These are phyloP conservation scores for Globisporangium okanoganense DNA, from an alignment of 352 stramenopile genomes.

Conservation along the genomic window DNA sequence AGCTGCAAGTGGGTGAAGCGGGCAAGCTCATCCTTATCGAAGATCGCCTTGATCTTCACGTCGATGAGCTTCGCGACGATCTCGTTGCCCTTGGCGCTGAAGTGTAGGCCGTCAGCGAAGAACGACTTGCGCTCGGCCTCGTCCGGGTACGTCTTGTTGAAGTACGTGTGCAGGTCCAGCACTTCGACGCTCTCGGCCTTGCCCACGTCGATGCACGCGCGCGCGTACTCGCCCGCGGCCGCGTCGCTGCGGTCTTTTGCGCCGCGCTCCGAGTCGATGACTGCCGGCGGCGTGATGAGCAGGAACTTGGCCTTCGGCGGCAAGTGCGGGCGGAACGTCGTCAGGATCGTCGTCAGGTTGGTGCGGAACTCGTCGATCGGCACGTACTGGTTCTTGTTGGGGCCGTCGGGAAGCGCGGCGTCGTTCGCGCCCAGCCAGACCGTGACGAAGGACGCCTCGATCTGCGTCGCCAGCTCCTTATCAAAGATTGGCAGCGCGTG, in stretches of 20 bases:
- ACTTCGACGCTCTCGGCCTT: conserved; percentile 19
- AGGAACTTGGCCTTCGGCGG: conserved; percentile 25
- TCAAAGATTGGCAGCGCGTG: conserved; percentile 37
- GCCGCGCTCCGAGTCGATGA: conserved; percentile 30
- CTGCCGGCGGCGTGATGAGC: conserved; percentile 40
- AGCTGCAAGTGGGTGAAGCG: conserved; percentile 12
- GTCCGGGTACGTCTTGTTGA: conserved; percentile 28
- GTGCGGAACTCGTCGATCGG: conserved; percentile 33
- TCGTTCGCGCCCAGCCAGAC: conserved; percentile 67
- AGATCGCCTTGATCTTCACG: conserved; percentile 24
- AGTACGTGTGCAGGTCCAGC: conserved; percentile 40
- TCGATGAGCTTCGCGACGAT: conserved; percentile 32
- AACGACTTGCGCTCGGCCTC: conserved; percentile 21
- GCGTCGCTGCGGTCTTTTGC: conserved; percentile 38
- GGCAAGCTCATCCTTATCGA: not conserved
- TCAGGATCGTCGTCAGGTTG: conserved; percentile 35
- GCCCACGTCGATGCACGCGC: conserved; percentile 30
- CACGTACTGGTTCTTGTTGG: conserved; percentile 31
- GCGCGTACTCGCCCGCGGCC: conserved; percentile 30
- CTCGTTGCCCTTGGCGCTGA: conserved; percentile 41
- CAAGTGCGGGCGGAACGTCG: conserved; percentile 17
- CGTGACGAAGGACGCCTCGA: conserved; percentile 33
- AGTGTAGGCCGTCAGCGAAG: conserved; percentile 48
- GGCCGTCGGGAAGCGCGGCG: conserved; percentile 31
- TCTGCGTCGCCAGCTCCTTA: conserved; percentile 27